phyloP scores from a whole-genome alignment of 306 rosid genomes.

The Dryas octopetala region DNA sequence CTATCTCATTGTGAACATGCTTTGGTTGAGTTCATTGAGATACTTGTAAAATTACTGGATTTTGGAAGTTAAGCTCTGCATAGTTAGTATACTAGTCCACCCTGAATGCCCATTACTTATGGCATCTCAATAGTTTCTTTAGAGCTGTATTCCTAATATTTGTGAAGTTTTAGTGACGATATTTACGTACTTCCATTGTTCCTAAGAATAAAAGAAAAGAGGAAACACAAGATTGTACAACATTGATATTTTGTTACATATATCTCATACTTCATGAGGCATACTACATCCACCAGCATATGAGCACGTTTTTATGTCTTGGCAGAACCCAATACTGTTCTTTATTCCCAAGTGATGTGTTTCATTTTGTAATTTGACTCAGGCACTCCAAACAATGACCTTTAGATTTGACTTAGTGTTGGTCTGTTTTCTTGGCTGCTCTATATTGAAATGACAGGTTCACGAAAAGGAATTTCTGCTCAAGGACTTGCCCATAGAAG shows the following conservation, averaged over 20 bases:
- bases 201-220: too few species aligned
- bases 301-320: too few species aligned
- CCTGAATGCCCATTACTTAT: background rate
- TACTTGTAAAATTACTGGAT: background rate
- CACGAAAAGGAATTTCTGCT: slow-evolving; percentile 86
- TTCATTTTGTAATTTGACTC: background rate
- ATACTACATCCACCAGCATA: too few species aligned
- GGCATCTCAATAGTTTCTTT: too few species aligned
- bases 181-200: too few species aligned
- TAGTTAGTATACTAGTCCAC: too few species aligned
- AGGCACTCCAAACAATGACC: background rate
- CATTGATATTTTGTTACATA: background rate
- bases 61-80: background rate
- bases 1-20: background rate
- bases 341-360: background rate
- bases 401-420: background rate
- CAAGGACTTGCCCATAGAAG: slow-evolving; percentile 69
- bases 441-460: slow-evolving; percentile 47
- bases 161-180: too few species aligned
- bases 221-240: too few species aligned
- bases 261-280: too few species aligned
- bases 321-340: background rate
- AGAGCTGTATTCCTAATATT: too few species aligned
- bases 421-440: slow-evolving; percentile 10
- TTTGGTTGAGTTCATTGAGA: background rate